These are phyloP conservation scores for Aspergillus persii DNA, from an alignment of 2,329 filamentous ascomycete genomes.

Conservation along the genomic window DNA sequence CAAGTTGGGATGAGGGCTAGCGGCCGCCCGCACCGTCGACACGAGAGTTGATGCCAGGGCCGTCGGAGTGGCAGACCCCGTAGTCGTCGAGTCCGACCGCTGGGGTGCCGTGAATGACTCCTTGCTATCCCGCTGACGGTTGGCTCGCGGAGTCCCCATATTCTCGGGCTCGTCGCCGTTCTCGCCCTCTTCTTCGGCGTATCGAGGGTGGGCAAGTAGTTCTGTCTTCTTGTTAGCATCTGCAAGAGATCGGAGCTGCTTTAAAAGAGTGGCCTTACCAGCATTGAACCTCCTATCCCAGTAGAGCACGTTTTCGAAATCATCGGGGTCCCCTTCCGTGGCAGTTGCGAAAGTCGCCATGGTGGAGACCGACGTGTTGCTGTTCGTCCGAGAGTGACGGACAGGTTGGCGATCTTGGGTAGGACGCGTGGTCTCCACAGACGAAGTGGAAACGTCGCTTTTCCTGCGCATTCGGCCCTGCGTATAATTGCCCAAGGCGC, in stretches of 20 bases:
- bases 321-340: slow-evolving; percentile 50
- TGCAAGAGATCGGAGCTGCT: neutral
- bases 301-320: slow-evolving; percentile 39
- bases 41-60: slow-evolving; percentile 35
- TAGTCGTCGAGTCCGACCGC: slow-evolving; percentile 26
- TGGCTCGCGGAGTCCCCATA: slow-evolving; percentile 25
- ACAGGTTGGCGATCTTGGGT: slow-evolving; percentile 17
- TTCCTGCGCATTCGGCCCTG: slow-evolving; percentile 28
- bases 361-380: slow-evolving; percentile 60
- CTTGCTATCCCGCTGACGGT: slow-evolving; percentile 9
- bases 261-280: slow-evolving; percentile 21
- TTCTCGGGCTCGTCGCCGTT: slow-evolving; percentile 17
- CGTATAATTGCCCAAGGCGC: slow-evolving; percentile 70
- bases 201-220: slow-evolving; percentile 24
- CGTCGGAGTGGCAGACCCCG: slow-evolving; percentile 31
- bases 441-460: slow-evolving; percentile 45
- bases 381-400: slow-evolving; percentile 52
- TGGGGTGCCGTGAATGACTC: slow-evolving; percentile 27
- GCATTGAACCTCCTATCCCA: slow-evolving; percentile 39
- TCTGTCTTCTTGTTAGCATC: slow-evolving; percentile 16
- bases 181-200: slow-evolving; percentile 15
- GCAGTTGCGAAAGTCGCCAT: slow-evolving; percentile 64
- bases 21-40: slow-evolving; percentile 38
- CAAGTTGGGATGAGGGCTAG: slow-evolving; percentile 26
- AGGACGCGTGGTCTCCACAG: slow-evolving; percentile 51